Evolutionary conservation across 192 early-diverging fungal species (phyloP), one percentile per base, ranked within the genome.

Genomic region (Coemansia reversa): DNA sequence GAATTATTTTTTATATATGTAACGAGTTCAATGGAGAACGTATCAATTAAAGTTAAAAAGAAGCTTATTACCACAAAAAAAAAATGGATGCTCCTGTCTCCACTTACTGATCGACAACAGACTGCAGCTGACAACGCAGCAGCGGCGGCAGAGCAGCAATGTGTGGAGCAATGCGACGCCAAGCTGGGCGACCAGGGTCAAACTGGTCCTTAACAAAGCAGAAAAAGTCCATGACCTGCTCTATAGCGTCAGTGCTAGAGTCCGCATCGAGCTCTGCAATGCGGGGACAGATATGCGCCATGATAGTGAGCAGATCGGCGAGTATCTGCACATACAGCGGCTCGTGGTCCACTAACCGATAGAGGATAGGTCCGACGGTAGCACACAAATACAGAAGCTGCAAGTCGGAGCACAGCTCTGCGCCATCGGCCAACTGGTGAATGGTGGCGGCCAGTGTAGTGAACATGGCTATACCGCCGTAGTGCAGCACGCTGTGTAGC

Each of bases 351-450:
- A 63, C 66, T 33, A 91, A 82, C 24, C 91, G 79, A 74, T 92
- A 86, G 39, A 91, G 69, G 18, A 87, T 70, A 2, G 91, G 91
- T 5, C 91, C 91, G 19, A 91, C 58, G 29, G 90, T 68, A 7
- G 86, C 84, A 58, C 89, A 90, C 42, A 91, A 66, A 55, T 90
- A 92, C 24, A 91, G 76, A 11, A 91, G 60, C 55, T 92, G 91
- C 2, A 85, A 81, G 66, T 92, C 91, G 1, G 90, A 87, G 50
- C 75, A 72, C 42, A 87, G 69, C 61, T 68, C 71, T 51, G 73
- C 79, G 33, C 70, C 66, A 7, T 73, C 68, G 2, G 55, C 73
- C 55, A 81, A 62, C 45, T 42, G 51, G 19, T 65, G 74, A 54
- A 81, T 76, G 9, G 74, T 77, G 19, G 66, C 71, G 16, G 39